Conservation (phyloP, 1,139 yeast species). For the Meyerozyma guilliermondii region DNA sequence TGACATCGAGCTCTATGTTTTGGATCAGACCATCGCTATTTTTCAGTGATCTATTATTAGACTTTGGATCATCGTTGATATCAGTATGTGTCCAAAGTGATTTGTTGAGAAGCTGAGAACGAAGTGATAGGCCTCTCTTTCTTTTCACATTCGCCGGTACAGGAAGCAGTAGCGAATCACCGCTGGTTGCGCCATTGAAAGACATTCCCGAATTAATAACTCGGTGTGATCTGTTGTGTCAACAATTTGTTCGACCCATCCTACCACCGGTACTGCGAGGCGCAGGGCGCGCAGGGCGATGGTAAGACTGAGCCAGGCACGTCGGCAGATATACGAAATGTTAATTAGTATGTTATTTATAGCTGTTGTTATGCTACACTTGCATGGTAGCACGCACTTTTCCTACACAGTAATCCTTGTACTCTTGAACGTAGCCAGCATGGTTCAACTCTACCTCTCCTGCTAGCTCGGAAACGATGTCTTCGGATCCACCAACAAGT, state of each 20-base stretch:
- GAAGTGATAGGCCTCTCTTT: constrained; percentile 66
- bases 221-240: too few relatives aligned
- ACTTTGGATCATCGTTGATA: neutral
- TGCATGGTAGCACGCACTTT: constrained; percentile 20
- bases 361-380: neutral
- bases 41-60: neutral
- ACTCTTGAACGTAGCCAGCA: constrained; percentile 33
- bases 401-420: constrained; percentile 33
- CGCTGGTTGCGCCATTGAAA: neutral
- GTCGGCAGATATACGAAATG: neutral
- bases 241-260: too few relatives aligned
- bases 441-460: constrained; percentile 34
- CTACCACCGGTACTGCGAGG: too few relatives aligned
- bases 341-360: neutral
- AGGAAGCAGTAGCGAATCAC: constrained; percentile 6
- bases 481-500: constrained; percentile 37
- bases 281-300: too few relatives aligned
- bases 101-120: constrained; percentile 69
- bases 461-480: constrained; percentile 33
- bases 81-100: constrained; percentile 18
- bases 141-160: constrained; percentile 35
- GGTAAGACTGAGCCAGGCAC: too few relatives aligned
- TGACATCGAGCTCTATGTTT: constrained; percentile 8
- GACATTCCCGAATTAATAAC: neutral
- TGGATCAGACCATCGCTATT: constrained; percentile 5